phyloP scores from a whole-genome alignment of 352 stramenopile genomes.

The Phytophthora agathidicida region DNA sequence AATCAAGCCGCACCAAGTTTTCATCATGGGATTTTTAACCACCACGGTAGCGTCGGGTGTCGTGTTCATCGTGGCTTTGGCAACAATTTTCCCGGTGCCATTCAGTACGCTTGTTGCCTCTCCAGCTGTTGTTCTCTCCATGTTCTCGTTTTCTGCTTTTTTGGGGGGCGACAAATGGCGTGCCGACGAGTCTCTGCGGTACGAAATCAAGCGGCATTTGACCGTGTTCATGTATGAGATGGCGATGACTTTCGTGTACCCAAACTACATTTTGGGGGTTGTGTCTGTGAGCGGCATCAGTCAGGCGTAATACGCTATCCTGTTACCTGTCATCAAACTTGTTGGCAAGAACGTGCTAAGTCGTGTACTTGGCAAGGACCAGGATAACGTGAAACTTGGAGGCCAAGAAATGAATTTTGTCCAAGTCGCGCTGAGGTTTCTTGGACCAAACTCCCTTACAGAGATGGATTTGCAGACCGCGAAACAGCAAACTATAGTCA shows the following conservation, averaged over 20 bases:
- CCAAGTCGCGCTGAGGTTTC: no score
- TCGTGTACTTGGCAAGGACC: no score
- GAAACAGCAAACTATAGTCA: no score
- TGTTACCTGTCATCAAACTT: slow-evolving; percentile 10
- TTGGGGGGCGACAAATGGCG: slow-evolving; percentile 11
- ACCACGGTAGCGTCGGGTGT: no score
- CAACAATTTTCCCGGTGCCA: slow-evolving; percentile 14
- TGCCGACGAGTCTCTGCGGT: slow-evolving; percentile 6
- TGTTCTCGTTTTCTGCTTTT: slow-evolving; percentile 10
- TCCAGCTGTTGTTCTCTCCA: slow-evolving; percentile 10
- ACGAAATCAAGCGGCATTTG: slow-evolving; percentile 5
- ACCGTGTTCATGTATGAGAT: slow-evolving; percentile 31
- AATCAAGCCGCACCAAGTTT: no score
- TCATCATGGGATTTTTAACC: no score
- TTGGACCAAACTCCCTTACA: no score
- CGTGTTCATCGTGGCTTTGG: slow-evolving; percentile 11
- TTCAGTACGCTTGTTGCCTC: slow-evolving; percentile 31
- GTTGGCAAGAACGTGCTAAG: slow-evolving; percentile 27
- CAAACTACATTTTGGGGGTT: slow-evolving; percentile 31
- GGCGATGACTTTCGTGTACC: slow-evolving; percentile 29
- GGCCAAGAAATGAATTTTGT: slow-evolving; percentile 14
- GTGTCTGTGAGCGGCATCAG: background rate
- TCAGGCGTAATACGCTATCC: slow-evolving; percentile 5
- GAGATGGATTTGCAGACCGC: no score
- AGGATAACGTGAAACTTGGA: slow-evolving; percentile 27